Conservation (phyloP, 257 asterid genomes). For the Ajuga chamaepitys region DNA sequence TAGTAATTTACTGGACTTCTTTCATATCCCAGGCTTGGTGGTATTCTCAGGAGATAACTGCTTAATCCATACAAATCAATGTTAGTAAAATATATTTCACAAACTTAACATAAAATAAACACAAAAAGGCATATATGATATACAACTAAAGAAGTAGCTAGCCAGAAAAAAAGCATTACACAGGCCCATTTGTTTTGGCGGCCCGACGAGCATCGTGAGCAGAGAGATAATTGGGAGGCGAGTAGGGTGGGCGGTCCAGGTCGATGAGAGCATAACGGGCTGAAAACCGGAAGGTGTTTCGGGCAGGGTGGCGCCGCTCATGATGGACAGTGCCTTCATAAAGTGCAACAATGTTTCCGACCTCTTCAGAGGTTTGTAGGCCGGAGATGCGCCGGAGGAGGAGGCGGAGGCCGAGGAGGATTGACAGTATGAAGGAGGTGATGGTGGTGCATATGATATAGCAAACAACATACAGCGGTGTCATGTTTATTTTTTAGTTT, state of each 20-base stretch:
- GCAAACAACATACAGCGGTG: conserved; percentile 31
- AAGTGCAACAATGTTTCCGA: conserved; percentile 17
- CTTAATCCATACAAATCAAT: neutral
- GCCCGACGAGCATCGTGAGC: conserved; percentile 38
- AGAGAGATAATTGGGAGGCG: conserved; percentile 37
- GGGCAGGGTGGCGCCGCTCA: conserved; percentile 47
- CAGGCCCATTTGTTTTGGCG: conserved; percentile 47
- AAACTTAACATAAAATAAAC: no score
- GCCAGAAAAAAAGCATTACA: conserved; percentile 26
- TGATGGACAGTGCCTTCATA: conserved; percentile 59
- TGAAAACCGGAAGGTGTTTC: conserved; percentile 36
- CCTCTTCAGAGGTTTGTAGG: neutral
- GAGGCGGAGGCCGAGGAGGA: conserved; percentile 36
- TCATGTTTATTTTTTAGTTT: conserved; percentile 22
- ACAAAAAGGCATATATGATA: no score
- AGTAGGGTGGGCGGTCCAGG: conserved; percentile 34
- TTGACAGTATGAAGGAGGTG: conserved; percentile 26
- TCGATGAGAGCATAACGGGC: conserved; percentile 56
- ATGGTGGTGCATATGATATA: conserved; percentile 28
- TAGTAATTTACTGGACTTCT: conserved; percentile 60
- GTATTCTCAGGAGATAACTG: conserved; percentile 58
- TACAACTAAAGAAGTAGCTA: neutral
- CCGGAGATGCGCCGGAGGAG: conserved; percentile 26
- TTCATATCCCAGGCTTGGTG: conserved; percentile 65
- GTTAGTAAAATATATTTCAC: no score